Evolutionary conservation across 2,329 filamentous ascomycete genomes (phyloP), one percentile per base, ranked within the genome.

Genomic region (Rhytidhysteron rufulum): DNA sequence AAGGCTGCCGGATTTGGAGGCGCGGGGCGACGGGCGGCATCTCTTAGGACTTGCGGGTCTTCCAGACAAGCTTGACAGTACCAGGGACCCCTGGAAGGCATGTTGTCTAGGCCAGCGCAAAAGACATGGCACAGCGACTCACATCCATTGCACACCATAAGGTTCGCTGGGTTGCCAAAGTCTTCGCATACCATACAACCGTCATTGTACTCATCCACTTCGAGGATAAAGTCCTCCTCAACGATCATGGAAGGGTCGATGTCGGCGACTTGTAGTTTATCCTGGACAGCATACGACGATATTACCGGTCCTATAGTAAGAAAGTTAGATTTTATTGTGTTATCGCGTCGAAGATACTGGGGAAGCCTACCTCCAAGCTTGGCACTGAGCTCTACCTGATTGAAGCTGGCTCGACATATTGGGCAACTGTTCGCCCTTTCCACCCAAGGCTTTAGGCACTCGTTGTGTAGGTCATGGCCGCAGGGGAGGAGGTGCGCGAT

Each of bases 361-460:
- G 15, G 24, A 38, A 42, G 74, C 80, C 69, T 78, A 93, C 88
- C 88, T 74, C 88, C 86, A 57, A 89, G 70, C 52, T 77, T 80
- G 59, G 86, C 81, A 65, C 85, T 85, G 46, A 98, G 82, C 62
- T 93, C 82, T 51, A 98, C 90, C 55, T 85, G 72, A 67, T 97
- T 91, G 72, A 98, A 97, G 48, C 79, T 82, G 56, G 88, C 86
- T 53, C 93, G 86, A 69, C 93, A 98, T 66, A 98, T 95, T 33
- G 93, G 93, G 67, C 93, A 98, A 63, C 90, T 96, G 69, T 97
- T 98, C 49, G 93, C 91, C 65, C 94, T 86, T 68, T 94, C 88
- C 33, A 91, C 88, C 93, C 93, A 98, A 53, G 89, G 88, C 55
- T 86, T 85, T 53, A 98, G 77, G 67, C 93, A 98, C 38, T 85